These are phyloP conservation scores for Endothia cerciana DNA, from an alignment of 2,329 filamentous ascomycete genomes.

Conservation along the genomic window DNA sequence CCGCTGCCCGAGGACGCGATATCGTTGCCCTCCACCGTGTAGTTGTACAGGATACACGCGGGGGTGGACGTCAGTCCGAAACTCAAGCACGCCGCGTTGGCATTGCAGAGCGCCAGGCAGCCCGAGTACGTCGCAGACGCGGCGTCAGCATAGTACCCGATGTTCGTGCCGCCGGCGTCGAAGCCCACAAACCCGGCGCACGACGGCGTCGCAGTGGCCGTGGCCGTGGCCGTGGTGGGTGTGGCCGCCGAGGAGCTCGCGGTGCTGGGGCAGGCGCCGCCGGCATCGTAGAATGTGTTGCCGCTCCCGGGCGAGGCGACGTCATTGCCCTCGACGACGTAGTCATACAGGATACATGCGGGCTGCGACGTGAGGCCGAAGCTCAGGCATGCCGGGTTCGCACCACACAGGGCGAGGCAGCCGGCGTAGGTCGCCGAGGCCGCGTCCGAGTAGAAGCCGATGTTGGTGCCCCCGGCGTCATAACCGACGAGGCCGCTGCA, in stretches of 20 bases:
- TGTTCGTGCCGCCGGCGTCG: conserved; percentile 24
- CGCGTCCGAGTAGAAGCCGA: conserved; percentile 22
- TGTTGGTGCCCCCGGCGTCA: conserved; percentile 24
- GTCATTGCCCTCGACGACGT: conserved; percentile 29
- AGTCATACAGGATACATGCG: conserved; percentile 27
- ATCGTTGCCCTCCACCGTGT: conserved; percentile 26
- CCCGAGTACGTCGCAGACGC: conserved; percentile 25
- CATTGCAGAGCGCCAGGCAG: conserved; percentile 22
- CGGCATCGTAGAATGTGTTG: conserved; percentile 29
- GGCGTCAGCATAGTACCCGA: conserved; percentile 26
- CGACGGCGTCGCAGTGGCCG: conserved; percentile 19
- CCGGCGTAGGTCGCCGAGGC: conserved; percentile 20
- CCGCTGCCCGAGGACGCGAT: conserved; percentile 18
- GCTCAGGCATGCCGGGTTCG: conserved; percentile 26
- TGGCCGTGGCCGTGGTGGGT: conserved; percentile 7
- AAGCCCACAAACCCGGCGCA: conserved; percentile 26
- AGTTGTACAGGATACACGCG: conserved; percentile 26
- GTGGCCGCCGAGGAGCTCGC: conserved; percentile 11
- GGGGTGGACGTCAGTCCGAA: conserved; percentile 20
- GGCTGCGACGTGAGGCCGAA: conserved; percentile 25
- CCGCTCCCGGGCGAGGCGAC: conserved; percentile 38
- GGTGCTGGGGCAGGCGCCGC: conserved; percentile 20
- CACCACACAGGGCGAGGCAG: conserved; percentile 23
- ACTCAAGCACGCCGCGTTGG: conserved; percentile 27
- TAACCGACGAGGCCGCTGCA: conserved; percentile 27